Base-by-base conservation (phyloP, 345 rosid genomes). In the Brassica rapa region DNA sequence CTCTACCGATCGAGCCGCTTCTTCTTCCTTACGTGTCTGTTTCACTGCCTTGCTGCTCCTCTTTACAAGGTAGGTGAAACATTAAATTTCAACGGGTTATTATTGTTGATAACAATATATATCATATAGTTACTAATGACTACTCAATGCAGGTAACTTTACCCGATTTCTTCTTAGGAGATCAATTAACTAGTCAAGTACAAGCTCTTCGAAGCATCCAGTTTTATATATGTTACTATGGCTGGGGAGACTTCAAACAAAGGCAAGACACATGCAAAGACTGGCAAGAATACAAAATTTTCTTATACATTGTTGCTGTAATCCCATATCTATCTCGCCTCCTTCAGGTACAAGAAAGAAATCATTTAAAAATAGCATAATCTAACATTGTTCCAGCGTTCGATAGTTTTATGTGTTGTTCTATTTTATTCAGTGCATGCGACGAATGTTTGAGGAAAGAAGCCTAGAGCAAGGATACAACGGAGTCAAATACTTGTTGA, bases 121-220 rank as follows among this genome's bases (percentile, higher is more conserved):
- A 27, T 19, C 25, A 39, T 59, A 90, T 60, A 0, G 8, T 35
- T 76, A 49, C 14, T 76, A 15, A 68, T 32, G 29, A 10, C 27
- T 59, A 46, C 35, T 66, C 32, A 19, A 88, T 82, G 75, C 83
- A 88, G 93, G 90, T 90, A 19, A 87, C 84, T 6, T 82, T 86
- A 24, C 88, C 87, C 0, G 92, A 90, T 85, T 90, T 82, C 83
- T 85, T 87, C 83, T 81, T 88, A 82, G 94, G 86, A 59, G 92
- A 88, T 76, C 87, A 90, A 10, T 62, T 90, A 24, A 68, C 85
- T 88, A 93, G 91, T 84, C 88, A 87, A 87, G 89, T 89, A 25
- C 90, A 86, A 84, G 90, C 89, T 29, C 75, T 91, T 25, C 84
- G 91, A 77, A 83, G 83, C 61, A 72, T 88, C 37, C 76, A 75